These are phyloP conservation scores for Pulveroboletus sp. DNA, from an alignment of 768 basidiomycete genomes.

Conservation along the genomic window DNA sequence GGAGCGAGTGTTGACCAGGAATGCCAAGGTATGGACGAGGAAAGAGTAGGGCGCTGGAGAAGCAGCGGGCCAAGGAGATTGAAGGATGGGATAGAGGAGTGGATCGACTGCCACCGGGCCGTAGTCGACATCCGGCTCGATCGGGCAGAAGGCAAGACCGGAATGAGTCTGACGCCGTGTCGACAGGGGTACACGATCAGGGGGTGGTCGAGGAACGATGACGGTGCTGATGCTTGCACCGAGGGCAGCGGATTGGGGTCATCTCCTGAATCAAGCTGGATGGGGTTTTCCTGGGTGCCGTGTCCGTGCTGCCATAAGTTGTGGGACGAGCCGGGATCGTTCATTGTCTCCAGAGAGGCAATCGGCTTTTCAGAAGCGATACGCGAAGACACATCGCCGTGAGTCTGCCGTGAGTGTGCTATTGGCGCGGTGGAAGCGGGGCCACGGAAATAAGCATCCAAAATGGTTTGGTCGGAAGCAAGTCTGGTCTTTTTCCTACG, in stretches of 20 bases:
- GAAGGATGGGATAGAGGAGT: conserved; percentile 37
- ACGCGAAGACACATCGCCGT: conserved; percentile 7
- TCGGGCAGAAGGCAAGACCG: conserved; percentile 21
- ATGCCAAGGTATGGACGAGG: conserved; percentile 57
- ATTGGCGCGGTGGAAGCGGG: conserved; percentile 8
- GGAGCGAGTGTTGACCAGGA: conserved; percentile 63
- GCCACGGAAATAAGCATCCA: conserved; percentile 27
- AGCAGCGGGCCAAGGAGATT: conserved; percentile 38
- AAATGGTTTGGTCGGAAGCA: conserved; percentile 13
- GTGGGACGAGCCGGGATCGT: neutral
- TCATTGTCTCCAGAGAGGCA: conserved; percentile 9
- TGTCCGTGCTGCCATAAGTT: conserved; percentile 20
- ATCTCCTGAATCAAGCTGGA: conserved; percentile 22
- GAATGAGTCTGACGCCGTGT: conserved; percentile 3
- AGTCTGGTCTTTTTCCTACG: conserved; percentile 22
- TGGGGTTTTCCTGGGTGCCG: conserved; percentile 23
- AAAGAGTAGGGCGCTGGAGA: conserved; percentile 62
- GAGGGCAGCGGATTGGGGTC: conserved; percentile 6
- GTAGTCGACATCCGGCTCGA: conserved; percentile 25
- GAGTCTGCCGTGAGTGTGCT: conserved; percentile 16
- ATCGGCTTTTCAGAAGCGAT: conserved; percentile 14
- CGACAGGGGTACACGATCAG: conserved; percentile 6
- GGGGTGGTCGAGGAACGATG: conserved; percentile 16
- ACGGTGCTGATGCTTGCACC: neutral
- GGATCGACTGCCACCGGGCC: conserved; percentile 43